Evolutionary conservation across 169 alveolate genomes (phyloP).

Genomic region (Plasmodium vivax): DNA sequence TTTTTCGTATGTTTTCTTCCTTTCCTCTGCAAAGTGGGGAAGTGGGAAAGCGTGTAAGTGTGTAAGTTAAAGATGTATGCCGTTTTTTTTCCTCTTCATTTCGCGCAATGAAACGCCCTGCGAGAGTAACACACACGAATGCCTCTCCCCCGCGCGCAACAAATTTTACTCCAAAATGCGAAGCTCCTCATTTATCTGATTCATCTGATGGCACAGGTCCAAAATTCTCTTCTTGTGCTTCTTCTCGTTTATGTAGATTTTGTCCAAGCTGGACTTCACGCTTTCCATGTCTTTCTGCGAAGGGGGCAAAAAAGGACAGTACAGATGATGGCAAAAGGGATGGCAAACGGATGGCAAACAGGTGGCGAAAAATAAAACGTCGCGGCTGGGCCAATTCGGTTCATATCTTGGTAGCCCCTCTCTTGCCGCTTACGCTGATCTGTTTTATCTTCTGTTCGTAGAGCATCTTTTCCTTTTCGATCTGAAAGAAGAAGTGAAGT

Average conservation of each 20-base stretch:
- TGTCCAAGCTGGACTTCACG: slow-evolving; percentile 45
- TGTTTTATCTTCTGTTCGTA: slow-evolving; percentile 63
- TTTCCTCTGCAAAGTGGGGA: slow-evolving; percentile 25
- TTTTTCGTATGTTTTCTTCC: slow-evolving; percentile 70
- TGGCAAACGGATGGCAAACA: background rate
- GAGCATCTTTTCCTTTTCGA: slow-evolving; percentile 51
- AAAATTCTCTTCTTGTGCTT: slow-evolving; percentile 64
- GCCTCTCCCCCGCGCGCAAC: background rate
- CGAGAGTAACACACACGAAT: background rate
- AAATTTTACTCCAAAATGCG: slow-evolving; percentile 60
- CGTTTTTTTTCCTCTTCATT: background rate
- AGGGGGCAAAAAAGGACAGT: background rate
- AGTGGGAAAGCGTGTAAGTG: background rate
- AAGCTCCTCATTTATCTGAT: slow-evolving; percentile 70
- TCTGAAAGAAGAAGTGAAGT: slow-evolving; percentile 12
- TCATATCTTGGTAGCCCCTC: background rate
- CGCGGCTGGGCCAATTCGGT: background rate
- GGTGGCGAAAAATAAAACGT: background rate
- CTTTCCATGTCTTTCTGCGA: slow-evolving; percentile 65
- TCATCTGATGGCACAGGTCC: slow-evolving; percentile 69
- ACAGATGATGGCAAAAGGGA: too few relatives aligned
- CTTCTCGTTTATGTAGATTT: slow-evolving; percentile 65
- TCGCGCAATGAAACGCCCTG: background rate
- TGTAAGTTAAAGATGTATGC: background rate
- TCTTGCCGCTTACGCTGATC: slow-evolving; percentile 20